phyloP scores from a whole-genome alignment of 371 early-diverging fungal species.

The Rhizopus arrhizus region DNA sequence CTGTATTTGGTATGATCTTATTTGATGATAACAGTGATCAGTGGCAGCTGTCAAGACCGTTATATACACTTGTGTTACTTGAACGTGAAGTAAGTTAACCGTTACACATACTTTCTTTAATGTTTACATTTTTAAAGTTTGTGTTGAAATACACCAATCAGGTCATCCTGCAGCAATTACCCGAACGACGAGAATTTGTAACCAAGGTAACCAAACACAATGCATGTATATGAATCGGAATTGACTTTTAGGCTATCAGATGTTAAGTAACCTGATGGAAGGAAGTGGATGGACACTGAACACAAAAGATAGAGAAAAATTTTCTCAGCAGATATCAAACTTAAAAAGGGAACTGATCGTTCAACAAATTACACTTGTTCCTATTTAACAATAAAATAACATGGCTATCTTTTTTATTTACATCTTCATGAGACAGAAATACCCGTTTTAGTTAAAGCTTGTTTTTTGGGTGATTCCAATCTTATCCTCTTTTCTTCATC shows the following conservation, averaged over 20 bases:
- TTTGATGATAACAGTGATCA: conserved; percentile 79
- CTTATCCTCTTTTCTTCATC: conserved; percentile 23
- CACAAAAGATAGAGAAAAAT: conserved; percentile 70
- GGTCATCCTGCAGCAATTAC: conserved; percentile 70
- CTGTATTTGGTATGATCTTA: conserved; percentile 69
- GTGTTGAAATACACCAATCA: conserved; percentile 66
- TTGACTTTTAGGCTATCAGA: conserved; percentile 32
- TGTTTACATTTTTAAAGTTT: conserved; percentile 40
- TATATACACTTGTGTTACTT: conserved; percentile 75
- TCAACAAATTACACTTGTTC: conserved; percentile 50
- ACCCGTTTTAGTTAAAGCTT: conserved; percentile 2
- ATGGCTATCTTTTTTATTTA: background rate
- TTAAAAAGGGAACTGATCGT: conserved; percentile 62
- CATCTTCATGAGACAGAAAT: conserved; percentile 26
- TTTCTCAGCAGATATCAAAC: conserved; percentile 72
- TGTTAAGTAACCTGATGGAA: conserved; percentile 63
- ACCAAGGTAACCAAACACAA: conserved; percentile 46
- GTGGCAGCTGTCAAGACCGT: conserved; percentile 82
- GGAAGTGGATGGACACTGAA: conserved; percentile 64
- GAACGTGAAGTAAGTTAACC: conserved; percentile 60
- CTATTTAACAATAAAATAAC: conserved; percentile 21
- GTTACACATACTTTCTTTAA: background rate
- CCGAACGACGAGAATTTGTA: conserved; percentile 68
- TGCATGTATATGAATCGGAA: no score
- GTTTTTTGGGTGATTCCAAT: conserved; percentile 8